Conservation (phyloP, 2,329 filamentous ascomycete species). For the Botrytis byssoidea region DNA sequence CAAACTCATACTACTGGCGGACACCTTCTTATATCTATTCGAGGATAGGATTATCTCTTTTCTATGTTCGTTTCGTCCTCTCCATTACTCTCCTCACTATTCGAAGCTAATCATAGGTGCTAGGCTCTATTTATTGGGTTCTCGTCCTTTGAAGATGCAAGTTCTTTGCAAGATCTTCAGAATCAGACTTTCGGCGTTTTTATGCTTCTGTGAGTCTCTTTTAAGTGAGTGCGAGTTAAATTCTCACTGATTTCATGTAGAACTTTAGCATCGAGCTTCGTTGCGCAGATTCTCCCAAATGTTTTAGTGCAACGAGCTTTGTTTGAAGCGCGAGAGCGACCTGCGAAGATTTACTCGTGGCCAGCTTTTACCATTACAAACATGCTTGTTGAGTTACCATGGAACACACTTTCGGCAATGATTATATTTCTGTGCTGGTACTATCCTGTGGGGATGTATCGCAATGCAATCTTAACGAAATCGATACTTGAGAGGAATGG, state of each 20-base stretch:
- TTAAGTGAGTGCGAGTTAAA: not conserved
- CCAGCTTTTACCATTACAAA: slow-evolving; percentile 65
- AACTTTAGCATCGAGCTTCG: slow-evolving; percentile 70
- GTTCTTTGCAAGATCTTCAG: slow-evolving; percentile 61
- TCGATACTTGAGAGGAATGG: slow-evolving; percentile 67
- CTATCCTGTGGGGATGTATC: slow-evolving; percentile 77
- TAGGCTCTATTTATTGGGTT: slow-evolving; percentile 63
- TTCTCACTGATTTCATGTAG: slow-evolving; percentile 5
- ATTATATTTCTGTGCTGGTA: slow-evolving; percentile 82
- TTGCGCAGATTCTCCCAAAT: slow-evolving; percentile 74
- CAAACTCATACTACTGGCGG: slow-evolving; percentile 64
- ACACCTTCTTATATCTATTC: slow-evolving; percentile 55
- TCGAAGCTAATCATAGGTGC: not conserved
- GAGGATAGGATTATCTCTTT: slow-evolving; percentile 31
- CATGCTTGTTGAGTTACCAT: slow-evolving; percentile 81
- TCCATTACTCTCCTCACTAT: not conserved
- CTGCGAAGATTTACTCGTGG: slow-evolving; percentile 77
- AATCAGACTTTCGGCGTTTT: slow-evolving; percentile 74
- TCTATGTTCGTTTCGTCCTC: slow-evolving; percentile 44
- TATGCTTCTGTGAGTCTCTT: slow-evolving; percentile 55
- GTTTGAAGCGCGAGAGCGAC: slow-evolving; percentile 70
- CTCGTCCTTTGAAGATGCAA: slow-evolving; percentile 64
- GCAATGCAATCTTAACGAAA: slow-evolving; percentile 62
- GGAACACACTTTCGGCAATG: slow-evolving; percentile 71
- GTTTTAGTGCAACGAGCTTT: slow-evolving; percentile 54